These are phyloP conservation scores for Penicillium sp. DNA, from an alignment of 2,329 filamentous ascomycete species.

Conservation along the genomic window DNA sequence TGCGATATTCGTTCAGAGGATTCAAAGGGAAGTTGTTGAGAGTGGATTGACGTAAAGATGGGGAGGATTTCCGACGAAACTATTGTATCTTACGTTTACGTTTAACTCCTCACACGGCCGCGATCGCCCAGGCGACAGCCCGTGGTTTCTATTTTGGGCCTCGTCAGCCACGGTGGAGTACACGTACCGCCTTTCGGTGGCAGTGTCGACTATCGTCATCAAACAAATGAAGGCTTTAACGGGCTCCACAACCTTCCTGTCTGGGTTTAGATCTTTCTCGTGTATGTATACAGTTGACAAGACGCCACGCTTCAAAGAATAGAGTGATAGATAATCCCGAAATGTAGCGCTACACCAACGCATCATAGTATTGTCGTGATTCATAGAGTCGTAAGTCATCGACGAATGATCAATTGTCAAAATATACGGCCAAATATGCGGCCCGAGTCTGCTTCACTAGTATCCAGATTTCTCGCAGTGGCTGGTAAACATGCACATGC, in stretches of 20 bases:
- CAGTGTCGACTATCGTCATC: neutral
- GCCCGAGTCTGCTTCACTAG: constrained; percentile 40
- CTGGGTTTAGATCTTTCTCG: neutral
- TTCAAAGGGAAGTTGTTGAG: neutral
- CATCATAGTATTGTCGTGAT: constrained; percentile 1
- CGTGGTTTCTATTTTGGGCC: constrained; percentile 23
- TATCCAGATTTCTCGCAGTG: constrained; percentile 37
- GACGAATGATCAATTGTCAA: neutral
- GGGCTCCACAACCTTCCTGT: neutral
- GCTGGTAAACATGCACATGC: constrained; percentile 59
- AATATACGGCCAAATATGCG: constrained; percentile 30
- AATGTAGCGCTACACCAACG: neutral
- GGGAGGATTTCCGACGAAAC: neutral
- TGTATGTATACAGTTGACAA: neutral
- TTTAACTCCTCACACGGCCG: constrained; percentile 1
- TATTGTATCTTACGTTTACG: neutral
- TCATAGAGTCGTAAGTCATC: neutral
- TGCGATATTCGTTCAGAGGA: neutral
- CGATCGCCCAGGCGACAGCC: constrained; percentile 28
- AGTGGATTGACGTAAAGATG: neutral
- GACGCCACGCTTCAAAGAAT: neutral
- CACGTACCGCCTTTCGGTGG: neutral
- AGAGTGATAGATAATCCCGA: neutral
- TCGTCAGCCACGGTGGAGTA: constrained; percentile 21
- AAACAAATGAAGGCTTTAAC: neutral